Evolutionary conservation across 768 basidiomycete species (phyloP).

Genomic region (Boletus rex-veris): DNA sequence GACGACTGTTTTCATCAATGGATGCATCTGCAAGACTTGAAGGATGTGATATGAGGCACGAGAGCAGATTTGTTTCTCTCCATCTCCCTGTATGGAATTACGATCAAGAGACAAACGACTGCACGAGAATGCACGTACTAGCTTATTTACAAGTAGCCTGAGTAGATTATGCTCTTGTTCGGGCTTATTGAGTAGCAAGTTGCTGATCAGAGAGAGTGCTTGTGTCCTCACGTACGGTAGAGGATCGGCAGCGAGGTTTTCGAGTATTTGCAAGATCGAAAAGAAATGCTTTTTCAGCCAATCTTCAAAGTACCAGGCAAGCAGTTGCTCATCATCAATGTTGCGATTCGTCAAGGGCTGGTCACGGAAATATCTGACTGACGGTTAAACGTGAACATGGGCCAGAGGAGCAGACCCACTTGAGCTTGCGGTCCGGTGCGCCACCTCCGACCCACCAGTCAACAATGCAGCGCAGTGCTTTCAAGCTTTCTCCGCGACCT

Average conservation of each 20-base stretch:
- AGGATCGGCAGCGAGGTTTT: slow-evolving; percentile 81
- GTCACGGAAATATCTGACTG: slow-evolving; percentile 80
- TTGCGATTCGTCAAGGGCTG: slow-evolving; percentile 67
- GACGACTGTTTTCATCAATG: slow-evolving; percentile 87
- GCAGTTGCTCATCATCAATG: slow-evolving; percentile 66
- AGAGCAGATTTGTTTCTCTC: slow-evolving; percentile 82
- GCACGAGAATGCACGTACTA: slow-evolving; percentile 46
- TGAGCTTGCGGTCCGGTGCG: slow-evolving; percentile 83
- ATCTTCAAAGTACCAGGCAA: slow-evolving; percentile 93
- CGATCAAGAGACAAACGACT: background rate
- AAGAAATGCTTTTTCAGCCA: slow-evolving; percentile 99
- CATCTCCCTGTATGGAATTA: slow-evolving; percentile 64
- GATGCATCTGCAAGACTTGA: slow-evolving; percentile 85
- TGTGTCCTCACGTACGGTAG: slow-evolving; percentile 87
- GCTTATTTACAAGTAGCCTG: slow-evolving; percentile 88
- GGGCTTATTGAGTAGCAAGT: slow-evolving; percentile 82
- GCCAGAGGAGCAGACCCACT: slow-evolving; percentile 43
- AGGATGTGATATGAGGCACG: slow-evolving; percentile 88
- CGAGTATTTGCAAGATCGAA: slow-evolving; percentile 82
- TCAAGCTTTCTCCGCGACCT: slow-evolving; percentile 88
- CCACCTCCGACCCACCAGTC: slow-evolving; percentile 99
- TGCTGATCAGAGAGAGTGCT: slow-evolving; percentile 70
- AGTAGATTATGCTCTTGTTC: slow-evolving; percentile 98
- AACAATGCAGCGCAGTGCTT: slow-evolving; percentile 84
- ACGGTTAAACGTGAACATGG: background rate